phyloP scores from a whole-genome alignment of 225 moss, liverwort and hornwort genomes.

The Marchantia paleacea region DNA sequence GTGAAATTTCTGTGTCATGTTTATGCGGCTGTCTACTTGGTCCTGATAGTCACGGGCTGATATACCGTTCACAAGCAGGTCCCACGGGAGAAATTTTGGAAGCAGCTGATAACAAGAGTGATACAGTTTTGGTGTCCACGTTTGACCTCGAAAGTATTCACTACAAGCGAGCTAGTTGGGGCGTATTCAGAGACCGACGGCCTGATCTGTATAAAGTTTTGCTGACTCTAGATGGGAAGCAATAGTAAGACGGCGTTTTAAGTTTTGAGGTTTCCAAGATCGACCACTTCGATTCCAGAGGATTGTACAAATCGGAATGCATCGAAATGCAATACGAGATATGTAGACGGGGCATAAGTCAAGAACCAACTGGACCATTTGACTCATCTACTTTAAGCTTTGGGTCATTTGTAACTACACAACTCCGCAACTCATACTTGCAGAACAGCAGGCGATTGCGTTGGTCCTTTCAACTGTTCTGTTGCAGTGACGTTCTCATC shows the following conservation, averaged over 20 bases:
- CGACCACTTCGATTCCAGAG: neutral
- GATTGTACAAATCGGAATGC: neutral
- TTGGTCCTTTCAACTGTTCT: too few species aligned
- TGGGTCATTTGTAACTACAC: too few species aligned
- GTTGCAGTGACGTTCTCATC: too few species aligned
- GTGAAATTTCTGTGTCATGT: too few species aligned
- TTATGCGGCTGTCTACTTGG: too few species aligned
- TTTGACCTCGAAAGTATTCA: slow-evolving; percentile 71
- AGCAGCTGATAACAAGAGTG: slow-evolving; percentile 66
- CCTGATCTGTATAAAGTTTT: slow-evolving; percentile 92
- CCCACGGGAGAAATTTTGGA: slow-evolving; percentile 84
- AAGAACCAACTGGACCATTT: too few species aligned
- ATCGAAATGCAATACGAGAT: neutral
- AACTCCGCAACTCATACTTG: too few species aligned
- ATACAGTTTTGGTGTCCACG: slow-evolving; percentile 69
- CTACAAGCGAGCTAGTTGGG: slow-evolving; percentile 81
- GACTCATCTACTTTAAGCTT: too few species aligned
- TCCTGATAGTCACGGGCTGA: neutral
- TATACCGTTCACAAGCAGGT: slow-evolving; percentile 34
- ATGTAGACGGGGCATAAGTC: too few species aligned
- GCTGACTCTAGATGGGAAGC: slow-evolving; percentile 63
- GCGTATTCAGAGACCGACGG: slow-evolving; percentile 75
- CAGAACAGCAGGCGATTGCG: too few species aligned
- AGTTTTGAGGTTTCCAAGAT: neutral
- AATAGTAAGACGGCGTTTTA: neutral